Percentiles rank a stretch among this genome's conserved stretches.
These are phyloP conservation scores for Wickerhamiella australiensis DNA, from an alignment of 805 yeast species.

Conservation along the genomic window DNA sequence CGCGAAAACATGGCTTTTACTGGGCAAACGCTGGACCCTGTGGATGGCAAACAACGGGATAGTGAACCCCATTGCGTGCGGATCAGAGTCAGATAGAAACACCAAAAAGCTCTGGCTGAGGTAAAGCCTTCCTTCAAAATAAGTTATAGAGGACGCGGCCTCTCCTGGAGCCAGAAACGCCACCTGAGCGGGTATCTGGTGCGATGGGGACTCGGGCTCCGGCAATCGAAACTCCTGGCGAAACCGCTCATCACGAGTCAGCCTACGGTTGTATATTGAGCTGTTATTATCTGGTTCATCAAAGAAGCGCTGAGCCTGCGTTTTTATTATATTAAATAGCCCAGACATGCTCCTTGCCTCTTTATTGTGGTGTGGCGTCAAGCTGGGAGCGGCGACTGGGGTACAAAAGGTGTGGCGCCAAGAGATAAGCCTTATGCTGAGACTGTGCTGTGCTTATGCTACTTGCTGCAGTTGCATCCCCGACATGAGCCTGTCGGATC, in stretches of 20 bases:
- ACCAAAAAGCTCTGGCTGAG: conserved; percentile 65
- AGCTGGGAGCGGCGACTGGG: too few species aligned
- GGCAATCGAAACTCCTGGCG: conserved; percentile 62
- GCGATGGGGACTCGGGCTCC: conserved; percentile 49
- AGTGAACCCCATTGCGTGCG: conserved; percentile 51
- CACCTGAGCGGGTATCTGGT: conserved; percentile 57
- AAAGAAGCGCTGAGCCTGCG: conserved; percentile 18
- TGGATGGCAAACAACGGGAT: conserved; percentile 67
- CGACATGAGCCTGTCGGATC: too few species aligned
- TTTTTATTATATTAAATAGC: conserved; percentile 19
- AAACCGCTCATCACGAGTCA: conserved; percentile 58
- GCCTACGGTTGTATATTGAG: conserved; percentile 27
- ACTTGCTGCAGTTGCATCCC: not conserved
- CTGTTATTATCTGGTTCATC: conserved; percentile 18
- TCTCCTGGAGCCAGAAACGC: conserved; percentile 23
- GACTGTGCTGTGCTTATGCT: not conserved
- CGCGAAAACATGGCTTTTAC: conserved; percentile 65
- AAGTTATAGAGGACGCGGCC: conserved; percentile 20
- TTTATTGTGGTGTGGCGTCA: not conserved
- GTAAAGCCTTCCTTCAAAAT: conserved; percentile 51
- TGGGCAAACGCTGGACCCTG: conserved; percentile 76
- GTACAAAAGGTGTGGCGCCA: too few species aligned
- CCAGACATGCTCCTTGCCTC: conserved; percentile 23
- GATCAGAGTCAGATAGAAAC: conserved; percentile 61
- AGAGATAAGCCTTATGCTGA: too few species aligned